These are phyloP conservation scores for Chaetomium olivaceum DNA, from an alignment of 2,329 filamentous ascomycete genomes.

Conservation along the genomic window DNA sequence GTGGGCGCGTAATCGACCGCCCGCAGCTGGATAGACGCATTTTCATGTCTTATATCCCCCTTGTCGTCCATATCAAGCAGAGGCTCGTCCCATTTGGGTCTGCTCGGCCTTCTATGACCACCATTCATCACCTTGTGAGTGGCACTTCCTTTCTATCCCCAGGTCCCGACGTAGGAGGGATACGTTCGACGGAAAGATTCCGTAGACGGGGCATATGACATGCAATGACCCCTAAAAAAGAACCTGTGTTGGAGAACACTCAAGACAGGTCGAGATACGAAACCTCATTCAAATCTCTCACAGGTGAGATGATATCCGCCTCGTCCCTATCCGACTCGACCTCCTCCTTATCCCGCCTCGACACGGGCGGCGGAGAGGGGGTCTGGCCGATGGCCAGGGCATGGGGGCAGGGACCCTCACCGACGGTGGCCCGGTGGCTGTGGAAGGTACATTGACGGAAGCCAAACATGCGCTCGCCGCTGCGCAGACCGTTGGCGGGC, in stretches of 20 bases:
- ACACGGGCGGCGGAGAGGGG: neutral
- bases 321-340: slow-evolving; percentile 27
- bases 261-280: slow-evolving; percentile 29
- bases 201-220: neutral
- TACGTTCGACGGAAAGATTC: neutral
- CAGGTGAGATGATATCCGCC: slow-evolving; percentile 25
- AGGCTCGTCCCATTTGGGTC: neutral
- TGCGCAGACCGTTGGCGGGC: slow-evolving; percentile 55
- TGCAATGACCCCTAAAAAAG: neutral
- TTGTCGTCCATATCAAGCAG: neutral
- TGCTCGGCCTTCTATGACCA: neutral
- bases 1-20: neutral
- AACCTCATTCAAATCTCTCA: slow-evolving; percentile 25
- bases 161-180: neutral
- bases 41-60: neutral
- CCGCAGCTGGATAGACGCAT: neutral
- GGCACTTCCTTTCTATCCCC: no score
- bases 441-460: slow-evolving; percentile 64
- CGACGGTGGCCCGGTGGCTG: slow-evolving; percentile 56
- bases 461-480: slow-evolving; percentile 60
- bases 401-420: slow-evolving; percentile 56
- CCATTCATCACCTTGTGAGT: no score
- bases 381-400: slow-evolving; percentile 10
- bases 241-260: neutral
- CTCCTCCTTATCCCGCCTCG: slow-evolving; percentile 20